Percentiles rank a stretch among this genome's conserved stretches.
Conservation (phyloP, 169 alveolate genomes). For the Plasmodium malariae region DNA sequence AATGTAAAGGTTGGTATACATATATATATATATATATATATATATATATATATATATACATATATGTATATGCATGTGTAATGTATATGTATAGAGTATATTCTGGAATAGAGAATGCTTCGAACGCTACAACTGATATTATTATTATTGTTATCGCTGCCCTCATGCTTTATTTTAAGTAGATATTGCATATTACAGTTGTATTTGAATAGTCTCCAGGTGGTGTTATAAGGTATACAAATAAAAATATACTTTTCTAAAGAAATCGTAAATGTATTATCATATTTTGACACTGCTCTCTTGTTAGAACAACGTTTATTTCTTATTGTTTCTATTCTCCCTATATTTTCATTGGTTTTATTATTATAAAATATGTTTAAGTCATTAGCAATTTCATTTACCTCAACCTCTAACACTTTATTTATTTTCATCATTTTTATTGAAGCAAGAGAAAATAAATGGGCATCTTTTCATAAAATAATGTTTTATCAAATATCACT, state of each 20-base stretch:
- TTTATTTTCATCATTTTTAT: slow-evolving; percentile 47
- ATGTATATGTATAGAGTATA: too few species aligned
- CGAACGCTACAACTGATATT: too few species aligned
- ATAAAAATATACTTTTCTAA: slow-evolving; percentile 46
- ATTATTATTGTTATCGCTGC: not conserved
- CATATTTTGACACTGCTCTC: slow-evolving; percentile 38
- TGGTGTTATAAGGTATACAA: slow-evolving; percentile 7
- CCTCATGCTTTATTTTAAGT: not conserved
- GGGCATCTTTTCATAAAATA: not conserved
- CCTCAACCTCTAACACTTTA: slow-evolving; percentile 24
- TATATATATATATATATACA: not conserved
- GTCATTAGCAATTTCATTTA: slow-evolving; percentile 32
- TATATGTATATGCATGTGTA: not conserved
- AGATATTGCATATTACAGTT: slow-evolving; percentile 31
- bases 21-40: not conserved
- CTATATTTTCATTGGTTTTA: slow-evolving; percentile 18
- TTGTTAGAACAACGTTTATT: not conserved
- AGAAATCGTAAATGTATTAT: slow-evolving; percentile 41
- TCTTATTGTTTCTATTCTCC: slow-evolving; percentile 15
- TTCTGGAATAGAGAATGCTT: too few species aligned
- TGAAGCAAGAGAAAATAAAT: not conserved
- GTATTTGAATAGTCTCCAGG: slow-evolving; percentile 52
- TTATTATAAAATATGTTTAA: slow-evolving; percentile 38
- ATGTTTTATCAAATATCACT: too few species aligned
- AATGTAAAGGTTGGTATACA: too few species aligned